Percentiles rank a stretch among this genome's conserved stretches.
phyloP scores from a whole-genome alignment of 306 rosid genomes.

The Cicer cuneatum region DNA sequence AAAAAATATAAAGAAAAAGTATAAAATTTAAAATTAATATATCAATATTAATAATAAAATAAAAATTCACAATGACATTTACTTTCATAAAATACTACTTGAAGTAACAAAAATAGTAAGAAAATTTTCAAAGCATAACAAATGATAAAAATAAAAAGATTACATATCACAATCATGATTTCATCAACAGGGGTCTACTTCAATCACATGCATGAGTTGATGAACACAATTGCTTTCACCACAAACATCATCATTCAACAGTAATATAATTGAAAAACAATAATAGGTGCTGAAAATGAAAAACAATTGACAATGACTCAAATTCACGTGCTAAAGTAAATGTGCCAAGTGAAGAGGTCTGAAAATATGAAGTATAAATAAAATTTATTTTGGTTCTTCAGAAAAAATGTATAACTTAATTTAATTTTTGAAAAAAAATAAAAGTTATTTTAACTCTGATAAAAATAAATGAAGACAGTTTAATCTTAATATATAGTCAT shows the following conservation, averaged over 20 bases:
- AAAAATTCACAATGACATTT: too few species aligned
- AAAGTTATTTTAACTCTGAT: too few species aligned
- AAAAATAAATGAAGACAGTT: too few species aligned
- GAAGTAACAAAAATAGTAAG: too few species aligned
- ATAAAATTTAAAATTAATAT: too few species aligned
- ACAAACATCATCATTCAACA: background rate
- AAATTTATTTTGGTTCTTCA: too few species aligned
- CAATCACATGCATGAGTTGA: constrained; percentile 4
- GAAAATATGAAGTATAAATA: background rate
- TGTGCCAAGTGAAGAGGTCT: background rate
- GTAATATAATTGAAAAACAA: background rate
- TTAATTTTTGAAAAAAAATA: too few species aligned
- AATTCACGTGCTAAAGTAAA: background rate
- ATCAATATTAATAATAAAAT: too few species aligned
- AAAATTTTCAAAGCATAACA: background rate
- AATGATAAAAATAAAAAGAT: background rate
- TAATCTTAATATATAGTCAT: too few species aligned
- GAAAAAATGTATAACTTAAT: too few species aligned
- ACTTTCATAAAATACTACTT: too few species aligned
- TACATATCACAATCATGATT: background rate
- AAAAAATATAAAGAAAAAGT: too few species aligned
- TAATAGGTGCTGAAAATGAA: background rate
- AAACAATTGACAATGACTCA: constrained; percentile 6
- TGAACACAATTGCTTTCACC: background rate
- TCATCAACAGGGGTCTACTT: background rate